Evolutionary conservation across 768 basidiomycete species (phyloP), one percentile per base, ranked within the genome.

Genomic region (Sistotremastrum suecicum): DNA sequence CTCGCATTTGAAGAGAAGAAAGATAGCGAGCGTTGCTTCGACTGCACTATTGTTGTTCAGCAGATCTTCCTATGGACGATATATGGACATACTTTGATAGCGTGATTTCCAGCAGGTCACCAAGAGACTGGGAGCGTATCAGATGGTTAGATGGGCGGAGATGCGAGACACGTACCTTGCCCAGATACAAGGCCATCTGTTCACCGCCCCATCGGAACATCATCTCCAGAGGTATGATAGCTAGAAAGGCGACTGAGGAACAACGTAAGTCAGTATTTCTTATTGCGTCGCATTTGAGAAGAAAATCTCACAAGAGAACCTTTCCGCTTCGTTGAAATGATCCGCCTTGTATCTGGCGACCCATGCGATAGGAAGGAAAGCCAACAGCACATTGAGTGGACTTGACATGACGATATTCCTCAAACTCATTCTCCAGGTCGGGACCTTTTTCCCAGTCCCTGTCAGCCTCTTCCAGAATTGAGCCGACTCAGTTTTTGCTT

Each of bases 1-100:
- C 78, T 83, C 75, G 74, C 80, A 80, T 59, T 72, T 74, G n/a
- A 57, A 51, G n/a, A 85, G 60, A 11, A 85, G 64, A 46, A 83
- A 72, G 43, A 84, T 77, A 0, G 79, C 79, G 4, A 86, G 62
- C 0, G 79, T 78, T 0, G 74, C 82, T 60, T 86, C 83, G 1
- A 86, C 79, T 5, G 74, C 64, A 55, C 80, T 83, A 46, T 28
- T 7, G 31, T 34, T 41, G 40, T 45, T 34, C 37, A 45, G 42
- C 34, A 9, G 6, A n/a, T 7, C 30, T 31, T 7, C 6, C 41
- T n/a, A 4, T 20, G 33, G 12, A 37, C 49, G 31, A n/a, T n/a
- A 30, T 2, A 38, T 54, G 11, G 10, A 48, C 70, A 39, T 43
- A 79, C 79, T 83, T 83, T 60, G 78, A 78, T 37, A 82, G 56